Evolutionary conservation across 2,329 filamentous ascomycete genomes (phyloP), one percentile per base, ranked within the genome.

Genomic region (Colletotrichum tropicale): DNA sequence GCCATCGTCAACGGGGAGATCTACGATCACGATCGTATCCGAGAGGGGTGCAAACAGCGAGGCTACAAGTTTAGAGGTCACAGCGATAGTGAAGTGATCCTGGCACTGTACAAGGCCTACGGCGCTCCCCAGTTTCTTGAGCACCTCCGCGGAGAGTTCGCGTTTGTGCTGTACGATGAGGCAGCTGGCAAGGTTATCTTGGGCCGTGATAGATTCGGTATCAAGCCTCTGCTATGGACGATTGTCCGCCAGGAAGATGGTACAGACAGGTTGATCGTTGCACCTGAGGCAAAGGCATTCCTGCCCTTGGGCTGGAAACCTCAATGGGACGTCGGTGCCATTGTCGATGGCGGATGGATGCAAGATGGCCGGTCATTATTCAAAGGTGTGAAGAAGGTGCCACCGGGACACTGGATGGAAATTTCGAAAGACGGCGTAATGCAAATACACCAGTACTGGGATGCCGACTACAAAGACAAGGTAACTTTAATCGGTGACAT

Each of bases 1-100:
- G 89, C 89, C 1, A 86, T 91, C n/a, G 88, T 91, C 36, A 91
- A 90, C 72, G 90, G 90, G 32, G 90, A 92, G 80, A 84, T 92
- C 18, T 92, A 92, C 79, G 88, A 89, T 77, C 84, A 87, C 69
- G 87, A 90, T 67, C 78, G 81, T 7, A 83, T 89, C 13, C 85
- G 88, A 18, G 77, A 77, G 8, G 78, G 84, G 6, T 80, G 87
- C 24, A 67, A 77, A 8, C 70, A 83, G 3, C 82, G 82, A 56
- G 78, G 80, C 6, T 89, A 89, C 79, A 60, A 77, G 1, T 91
- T 91, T 81, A 80, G 81, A 28, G 83, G 87, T 34, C 78, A 81
- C n/a, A 87, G 86, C 48, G 89, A 91, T 76, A 87, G 86, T 36
- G 89, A 91, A 77, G 83, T 91, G 6, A 86, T 90, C 12, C 78